phyloP scores from a whole-genome alignment of 805 yeast species.

The Ogataea sp. region DNA sequence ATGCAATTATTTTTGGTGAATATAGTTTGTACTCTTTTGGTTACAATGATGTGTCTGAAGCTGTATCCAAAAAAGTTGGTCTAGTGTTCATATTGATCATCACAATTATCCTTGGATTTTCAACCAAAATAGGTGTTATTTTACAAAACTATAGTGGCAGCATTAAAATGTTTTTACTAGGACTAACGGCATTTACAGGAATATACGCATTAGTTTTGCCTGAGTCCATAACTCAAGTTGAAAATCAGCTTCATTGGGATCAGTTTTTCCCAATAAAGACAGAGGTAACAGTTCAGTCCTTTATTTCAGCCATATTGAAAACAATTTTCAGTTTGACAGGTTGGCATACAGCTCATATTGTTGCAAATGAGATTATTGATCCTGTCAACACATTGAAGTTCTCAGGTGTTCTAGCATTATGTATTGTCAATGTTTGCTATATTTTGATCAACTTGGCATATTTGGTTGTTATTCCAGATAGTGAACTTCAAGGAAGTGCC shows the following conservation, averaged over 20 bases:
- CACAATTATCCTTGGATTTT: slow-evolving; percentile 44
- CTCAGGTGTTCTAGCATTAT: slow-evolving; percentile 45
- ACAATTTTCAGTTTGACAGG: slow-evolving; percentile 46
- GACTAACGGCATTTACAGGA: slow-evolving; percentile 49
- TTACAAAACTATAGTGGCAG: slow-evolving; percentile 59
- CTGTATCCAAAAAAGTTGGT: slow-evolving; percentile 33
- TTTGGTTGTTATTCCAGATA: slow-evolving; percentile 39
- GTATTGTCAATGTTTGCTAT: slow-evolving; percentile 35
- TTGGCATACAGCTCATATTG: slow-evolving; percentile 49
- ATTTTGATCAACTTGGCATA: slow-evolving; percentile 42
- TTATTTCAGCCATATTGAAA: slow-evolving; percentile 42
- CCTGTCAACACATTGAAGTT: slow-evolving; percentile 41
- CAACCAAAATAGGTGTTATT: slow-evolving; percentile 50
- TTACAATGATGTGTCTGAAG: slow-evolving; percentile 28
- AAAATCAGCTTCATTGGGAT: slow-evolving; percentile 29
- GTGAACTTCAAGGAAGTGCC: slow-evolving; percentile 36
- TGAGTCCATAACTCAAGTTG: slow-evolving; percentile 33
- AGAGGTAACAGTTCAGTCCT: slow-evolving; percentile 30
- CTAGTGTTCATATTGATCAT: slow-evolving; percentile 27
- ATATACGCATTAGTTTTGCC: slow-evolving; percentile 48
- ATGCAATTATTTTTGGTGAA: slow-evolving; percentile 48
- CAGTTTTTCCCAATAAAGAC: slow-evolving; percentile 21
- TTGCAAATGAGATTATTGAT: slow-evolving; percentile 45
- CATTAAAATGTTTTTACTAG: slow-evolving; percentile 47
- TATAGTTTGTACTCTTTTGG: slow-evolving; percentile 39